Percentiles rank a stretch among this genome's conserved stretches.
phyloP scores from a whole-genome alignment of 345 rosid genomes.

The Pelargonium nanum region DNA sequence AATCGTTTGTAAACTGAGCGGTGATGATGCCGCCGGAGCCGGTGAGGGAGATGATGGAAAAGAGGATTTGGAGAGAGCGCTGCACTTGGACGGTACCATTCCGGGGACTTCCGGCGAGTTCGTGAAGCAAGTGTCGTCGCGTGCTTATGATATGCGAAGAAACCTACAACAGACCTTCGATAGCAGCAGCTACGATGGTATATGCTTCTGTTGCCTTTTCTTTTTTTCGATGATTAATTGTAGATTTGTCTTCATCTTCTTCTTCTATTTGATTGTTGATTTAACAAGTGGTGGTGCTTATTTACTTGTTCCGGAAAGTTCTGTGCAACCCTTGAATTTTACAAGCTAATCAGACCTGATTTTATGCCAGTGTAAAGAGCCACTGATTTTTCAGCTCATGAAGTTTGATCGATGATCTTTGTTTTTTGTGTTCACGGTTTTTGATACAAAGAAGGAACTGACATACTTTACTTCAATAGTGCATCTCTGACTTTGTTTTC shows the following conservation, averaged over 20 bases:
- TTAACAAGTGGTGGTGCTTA: background rate
- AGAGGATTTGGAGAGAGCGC: constrained; percentile 76
- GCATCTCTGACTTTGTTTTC: too few species aligned
- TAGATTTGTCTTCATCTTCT: background rate
- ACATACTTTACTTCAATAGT: too few species aligned
- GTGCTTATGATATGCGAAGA: constrained; percentile 95
- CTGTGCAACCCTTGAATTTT: background rate
- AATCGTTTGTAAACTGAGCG: constrained; percentile 30
- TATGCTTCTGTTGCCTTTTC: background rate
- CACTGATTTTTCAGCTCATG: background rate
- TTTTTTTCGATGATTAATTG: background rate
- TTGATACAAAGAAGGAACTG: too few species aligned
- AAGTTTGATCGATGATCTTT: background rate
- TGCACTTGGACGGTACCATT: constrained; percentile 84
- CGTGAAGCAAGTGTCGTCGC: constrained; percentile 75
- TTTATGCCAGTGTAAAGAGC: background rate
- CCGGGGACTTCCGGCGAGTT: constrained; percentile 79
- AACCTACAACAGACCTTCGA: constrained; percentile 74
- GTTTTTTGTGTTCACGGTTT: too few species aligned
- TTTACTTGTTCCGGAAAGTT: background rate
- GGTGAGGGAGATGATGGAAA: constrained; percentile 30
- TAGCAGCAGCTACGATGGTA: constrained; percentile 88
- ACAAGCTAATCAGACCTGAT: background rate
- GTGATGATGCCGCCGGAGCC: constrained; percentile 14
- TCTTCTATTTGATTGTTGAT: background rate